phyloP scores from a whole-genome alignment of 257 asterid genomes.

The Dorcoceras hygrometricum region DNA sequence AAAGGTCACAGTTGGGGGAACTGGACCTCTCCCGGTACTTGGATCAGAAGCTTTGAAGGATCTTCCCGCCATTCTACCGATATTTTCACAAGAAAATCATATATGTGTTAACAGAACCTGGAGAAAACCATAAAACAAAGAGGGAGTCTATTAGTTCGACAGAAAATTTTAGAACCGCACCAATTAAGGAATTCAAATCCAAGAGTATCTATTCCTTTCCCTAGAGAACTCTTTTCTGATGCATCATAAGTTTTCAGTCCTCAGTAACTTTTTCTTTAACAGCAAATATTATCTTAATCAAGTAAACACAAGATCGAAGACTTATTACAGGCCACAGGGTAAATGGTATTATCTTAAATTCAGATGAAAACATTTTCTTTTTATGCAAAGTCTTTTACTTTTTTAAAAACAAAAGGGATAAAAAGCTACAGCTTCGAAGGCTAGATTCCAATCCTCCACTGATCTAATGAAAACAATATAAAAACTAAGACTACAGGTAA shows the following conservation, averaged over 20 bases:
- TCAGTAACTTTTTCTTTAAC: neutral
- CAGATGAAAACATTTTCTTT: slow-evolving; percentile 24
- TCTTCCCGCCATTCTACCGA: slow-evolving; percentile 59
- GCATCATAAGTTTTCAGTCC: slow-evolving; percentile 1
- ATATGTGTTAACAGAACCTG: slow-evolving; percentile 39
- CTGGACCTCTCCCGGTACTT: slow-evolving; percentile 38
- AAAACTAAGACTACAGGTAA: neutral
- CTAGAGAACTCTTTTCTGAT: slow-evolving; percentile 1
- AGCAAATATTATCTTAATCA: slow-evolving; percentile 1
- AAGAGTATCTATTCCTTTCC: neutral
- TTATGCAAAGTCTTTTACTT: slow-evolving; percentile 21
- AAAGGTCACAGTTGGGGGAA: slow-evolving; percentile 61
- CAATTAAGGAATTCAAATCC: neutral
- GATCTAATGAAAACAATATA: neutral
- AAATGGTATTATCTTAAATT: neutral
- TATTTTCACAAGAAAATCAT: slow-evolving; percentile 23
- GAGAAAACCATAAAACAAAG: slow-evolving; percentile 4
- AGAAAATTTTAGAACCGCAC: neutral
- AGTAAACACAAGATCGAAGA: slow-evolving; percentile 14
- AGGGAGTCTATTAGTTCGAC: slow-evolving; percentile 6
- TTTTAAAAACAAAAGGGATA: slow-evolving; percentile 27
- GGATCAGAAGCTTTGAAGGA: slow-evolving; percentile 46
- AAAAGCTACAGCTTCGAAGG: slow-evolving; percentile 31
- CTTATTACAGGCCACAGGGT: neutral
- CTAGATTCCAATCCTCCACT: slow-evolving; percentile 23